Evolutionary conservation across 2,329 filamentous ascomycete species (phyloP).

Genomic region (Trichoderma arundinaceum): DNA sequence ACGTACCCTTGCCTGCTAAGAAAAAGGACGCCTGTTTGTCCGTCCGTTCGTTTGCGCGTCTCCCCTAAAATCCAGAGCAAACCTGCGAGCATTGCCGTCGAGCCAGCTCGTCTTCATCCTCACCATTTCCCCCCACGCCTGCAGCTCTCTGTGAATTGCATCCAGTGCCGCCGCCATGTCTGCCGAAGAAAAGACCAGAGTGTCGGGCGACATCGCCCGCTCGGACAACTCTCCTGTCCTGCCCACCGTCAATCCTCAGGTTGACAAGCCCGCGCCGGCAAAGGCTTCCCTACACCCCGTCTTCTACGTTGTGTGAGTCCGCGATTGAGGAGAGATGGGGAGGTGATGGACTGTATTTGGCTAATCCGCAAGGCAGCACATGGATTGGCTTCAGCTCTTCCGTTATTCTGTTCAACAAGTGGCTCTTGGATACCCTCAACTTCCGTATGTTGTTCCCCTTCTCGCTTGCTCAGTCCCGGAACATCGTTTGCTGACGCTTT

Average conservation of each 20-base stretch:
- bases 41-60: conserved; percentile 49
- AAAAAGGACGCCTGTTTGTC: conserved; percentile 34
- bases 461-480: neutral
- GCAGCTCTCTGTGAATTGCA: conserved; percentile 24
- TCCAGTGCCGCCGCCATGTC: conserved; percentile 41
- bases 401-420: conserved; percentile 99
- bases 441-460: conserved; percentile 61
- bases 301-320: conserved; percentile 76
- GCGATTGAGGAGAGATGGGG: neutral
- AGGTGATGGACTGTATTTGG: neutral
- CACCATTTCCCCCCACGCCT: neutral
- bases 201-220: conserved; percentile 77
- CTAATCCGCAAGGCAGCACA: conserved; percentile 57
- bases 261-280: conserved; percentile 71
- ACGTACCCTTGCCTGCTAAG: conserved; percentile 31
- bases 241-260: conserved; percentile 78
- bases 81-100: conserved; percentile 36
- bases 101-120: conserved; percentile 44
- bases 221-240: conserved; percentile 67
- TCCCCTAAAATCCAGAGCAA: conserved; percentile 32
- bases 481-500: conserved; percentile 32
- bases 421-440: conserved; percentile 83
- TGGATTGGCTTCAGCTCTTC: conserved; percentile 94
- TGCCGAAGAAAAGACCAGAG: conserved; percentile 78
- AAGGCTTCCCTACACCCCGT: conserved; percentile 75